Evolutionary conservation across 805 yeast species (phyloP), one percentile per base, ranked within the genome.

Genomic region (Saturnispora zaruensis): DNA sequence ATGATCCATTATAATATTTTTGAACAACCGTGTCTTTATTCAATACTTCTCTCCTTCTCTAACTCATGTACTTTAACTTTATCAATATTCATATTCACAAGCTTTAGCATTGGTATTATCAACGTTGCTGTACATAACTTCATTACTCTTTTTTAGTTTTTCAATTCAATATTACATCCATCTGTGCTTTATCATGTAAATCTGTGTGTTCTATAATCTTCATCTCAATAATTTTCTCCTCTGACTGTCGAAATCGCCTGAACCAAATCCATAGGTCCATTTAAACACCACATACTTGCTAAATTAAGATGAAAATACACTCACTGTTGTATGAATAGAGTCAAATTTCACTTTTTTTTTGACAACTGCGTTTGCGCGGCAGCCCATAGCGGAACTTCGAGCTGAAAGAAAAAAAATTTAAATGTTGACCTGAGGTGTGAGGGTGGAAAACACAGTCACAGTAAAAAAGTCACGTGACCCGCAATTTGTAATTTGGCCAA

Each of bases 331-430:
- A 11, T 38, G 16, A 6, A 11, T 21, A 21, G 41, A 13, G 25
- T 23, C 28, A 37, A 45, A 45, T 45, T 44, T 38, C 48, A 45
- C 6, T 18, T 37, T 18, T 33, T 43, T 43, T 45, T 45, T 45
- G 32, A 37, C 44, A 45, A 36, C n/a, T 26, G 36, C 23, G 40
- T 36, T 36, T 25, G 18, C 36, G 32, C 34, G 42, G 28, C 20
- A 20, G 40, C 23, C 21, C 5, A 18, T 36, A 11, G 13, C 7
- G 21, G 21, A 16, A 11, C 8, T 36, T 20, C 20, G 13, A 20
- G 24, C 13, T 16, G 40, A 36, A 36, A 16, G 9, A 20, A 16
- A 36, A 36, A 36, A 28, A 28, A 3, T 2, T 16, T 5, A 34
- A 34, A 5, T 20, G 8, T 5, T 6, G 5, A 14, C 18, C 28